Percentiles rank a stretch among this genome's conserved stretches.
phyloP scores from a whole-genome alignment of 106 monocot species.

The Ottelia alismoides region DNA sequence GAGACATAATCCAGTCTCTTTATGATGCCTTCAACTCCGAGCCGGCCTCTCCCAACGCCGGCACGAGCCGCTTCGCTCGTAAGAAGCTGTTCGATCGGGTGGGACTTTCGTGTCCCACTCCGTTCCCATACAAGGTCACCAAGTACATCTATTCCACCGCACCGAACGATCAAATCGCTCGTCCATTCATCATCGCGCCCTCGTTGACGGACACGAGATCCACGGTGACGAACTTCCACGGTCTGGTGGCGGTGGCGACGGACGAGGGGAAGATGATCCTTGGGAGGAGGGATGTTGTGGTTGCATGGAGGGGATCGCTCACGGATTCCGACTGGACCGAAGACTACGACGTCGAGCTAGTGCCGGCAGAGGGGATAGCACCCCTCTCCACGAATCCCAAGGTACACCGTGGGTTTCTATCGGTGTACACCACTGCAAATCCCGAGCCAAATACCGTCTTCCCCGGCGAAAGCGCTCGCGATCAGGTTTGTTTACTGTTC shows the following conservation, averaged over 20 bases:
- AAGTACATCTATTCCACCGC: not conserved
- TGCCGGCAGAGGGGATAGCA: not conserved
- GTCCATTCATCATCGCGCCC: not conserved
- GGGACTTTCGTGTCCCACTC: too few species aligned
- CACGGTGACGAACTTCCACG: not conserved
- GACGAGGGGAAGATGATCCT: not conserved
- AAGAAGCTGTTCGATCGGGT: too few species aligned
- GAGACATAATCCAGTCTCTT: conserved; percentile 46
- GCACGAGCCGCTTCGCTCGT: conserved; percentile 42
- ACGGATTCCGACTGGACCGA: not conserved
- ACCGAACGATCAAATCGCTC: too few species aligned
- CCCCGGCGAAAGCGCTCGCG: not conserved
- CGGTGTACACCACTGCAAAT: not conserved
- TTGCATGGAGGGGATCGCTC: not conserved
- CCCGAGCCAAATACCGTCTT: not conserved
- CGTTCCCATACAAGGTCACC: not conserved
- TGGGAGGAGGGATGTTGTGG: not conserved
- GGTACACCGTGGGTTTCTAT: not conserved
- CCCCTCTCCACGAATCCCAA: not conserved
- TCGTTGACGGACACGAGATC: not conserved
- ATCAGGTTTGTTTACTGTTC: not conserved
- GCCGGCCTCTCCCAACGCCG: conserved; percentile 33
- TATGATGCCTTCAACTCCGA: conserved; percentile 65
- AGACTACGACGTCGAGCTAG: not conserved
- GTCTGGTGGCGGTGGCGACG: not conserved